Percentiles rank a stretch among this genome's conserved stretches.
Conservation (phyloP, 2,329 filamentous ascomycete species). For the Talaromyces sp. region DNA sequence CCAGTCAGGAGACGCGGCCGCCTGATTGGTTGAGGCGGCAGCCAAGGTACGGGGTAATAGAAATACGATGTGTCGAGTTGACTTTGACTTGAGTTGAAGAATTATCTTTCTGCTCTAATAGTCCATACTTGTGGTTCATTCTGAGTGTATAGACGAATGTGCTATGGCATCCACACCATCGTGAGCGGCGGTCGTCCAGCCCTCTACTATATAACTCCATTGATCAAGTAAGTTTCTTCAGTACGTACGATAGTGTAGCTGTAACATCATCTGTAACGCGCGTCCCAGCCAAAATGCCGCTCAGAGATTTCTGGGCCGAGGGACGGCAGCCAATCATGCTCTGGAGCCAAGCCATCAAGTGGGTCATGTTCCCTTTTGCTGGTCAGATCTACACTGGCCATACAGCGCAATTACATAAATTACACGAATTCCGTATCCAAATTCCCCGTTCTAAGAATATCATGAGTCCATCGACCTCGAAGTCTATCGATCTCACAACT, state of each 20-base stretch:
- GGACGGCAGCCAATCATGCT: background rate
- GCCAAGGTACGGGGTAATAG: slow-evolving; percentile 8
- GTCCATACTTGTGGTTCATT: background rate
- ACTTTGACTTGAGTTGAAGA: background rate
- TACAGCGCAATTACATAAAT: background rate
- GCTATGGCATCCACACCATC: background rate
- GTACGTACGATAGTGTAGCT: background rate
- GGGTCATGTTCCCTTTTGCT: background rate
- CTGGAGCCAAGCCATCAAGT: background rate
- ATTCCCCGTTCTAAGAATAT: background rate
- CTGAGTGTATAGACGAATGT: background rate
- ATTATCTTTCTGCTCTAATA: background rate
- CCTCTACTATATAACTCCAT: background rate
- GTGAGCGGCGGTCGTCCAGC: background rate
- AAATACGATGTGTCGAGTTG: background rate
- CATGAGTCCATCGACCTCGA: background rate
- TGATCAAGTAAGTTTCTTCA: background rate
- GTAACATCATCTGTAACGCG: slow-evolving; percentile 7
- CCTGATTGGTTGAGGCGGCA: slow-evolving; percentile 16
- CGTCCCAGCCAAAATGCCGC: background rate
- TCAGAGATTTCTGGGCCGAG: background rate
- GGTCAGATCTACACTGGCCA: background rate
- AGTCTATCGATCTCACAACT: background rate
- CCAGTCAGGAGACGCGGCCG: slow-evolving; percentile 1
- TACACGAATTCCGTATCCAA: background rate